Percentiles rank a stretch among this genome's conserved stretches.
phyloP scores from a whole-genome alignment of 345 rosid species.

The Draba incana region DNA sequence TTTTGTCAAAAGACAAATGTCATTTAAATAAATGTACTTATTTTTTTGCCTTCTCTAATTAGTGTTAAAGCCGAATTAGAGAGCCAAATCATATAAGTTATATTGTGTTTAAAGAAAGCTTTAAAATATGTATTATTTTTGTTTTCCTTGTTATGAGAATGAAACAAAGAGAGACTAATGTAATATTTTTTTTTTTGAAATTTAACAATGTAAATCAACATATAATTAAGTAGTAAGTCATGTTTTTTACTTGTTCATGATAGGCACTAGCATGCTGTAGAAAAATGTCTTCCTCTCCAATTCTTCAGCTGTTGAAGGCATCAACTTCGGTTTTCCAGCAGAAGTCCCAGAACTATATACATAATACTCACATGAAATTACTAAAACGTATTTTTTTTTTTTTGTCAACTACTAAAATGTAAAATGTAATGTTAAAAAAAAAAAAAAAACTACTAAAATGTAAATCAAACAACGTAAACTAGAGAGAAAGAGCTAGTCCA shows the following conservation, averaged over 20 bases:
- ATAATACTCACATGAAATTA: constrained; percentile 19
- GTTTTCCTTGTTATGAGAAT: neutral
- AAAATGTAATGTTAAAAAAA: too few species aligned
- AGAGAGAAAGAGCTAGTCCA: too few species aligned
- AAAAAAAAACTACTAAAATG: constrained; percentile 3
- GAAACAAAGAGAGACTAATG: neutral
- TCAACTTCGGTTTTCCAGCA: constrained; percentile 87
- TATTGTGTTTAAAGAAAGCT: too few species aligned
- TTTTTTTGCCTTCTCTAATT: too few species aligned
- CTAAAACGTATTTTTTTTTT: neutral
- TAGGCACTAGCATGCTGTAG: constrained; percentile 88
- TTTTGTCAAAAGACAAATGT: too few species aligned
- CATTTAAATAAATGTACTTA: too few species aligned
- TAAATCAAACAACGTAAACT: constrained; percentile 1
- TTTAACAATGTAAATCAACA: neutral
- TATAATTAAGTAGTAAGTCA: constrained; percentile 4
- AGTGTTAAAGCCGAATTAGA: neutral
- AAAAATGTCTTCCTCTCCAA: constrained; percentile 86
- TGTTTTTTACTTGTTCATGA: constrained; percentile 76
- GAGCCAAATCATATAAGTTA: neutral
- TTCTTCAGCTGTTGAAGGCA: constrained; percentile 96
- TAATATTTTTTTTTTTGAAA: neutral
- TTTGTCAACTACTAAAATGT: too few species aligned
- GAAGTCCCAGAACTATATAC: constrained; percentile 92
- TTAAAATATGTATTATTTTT: neutral